Evolutionary conservation across 192 early-diverging fungal genomes (phyloP), one percentile per base, ranked within the genome.

Genomic region (Obelidium mucronatum): DNA sequence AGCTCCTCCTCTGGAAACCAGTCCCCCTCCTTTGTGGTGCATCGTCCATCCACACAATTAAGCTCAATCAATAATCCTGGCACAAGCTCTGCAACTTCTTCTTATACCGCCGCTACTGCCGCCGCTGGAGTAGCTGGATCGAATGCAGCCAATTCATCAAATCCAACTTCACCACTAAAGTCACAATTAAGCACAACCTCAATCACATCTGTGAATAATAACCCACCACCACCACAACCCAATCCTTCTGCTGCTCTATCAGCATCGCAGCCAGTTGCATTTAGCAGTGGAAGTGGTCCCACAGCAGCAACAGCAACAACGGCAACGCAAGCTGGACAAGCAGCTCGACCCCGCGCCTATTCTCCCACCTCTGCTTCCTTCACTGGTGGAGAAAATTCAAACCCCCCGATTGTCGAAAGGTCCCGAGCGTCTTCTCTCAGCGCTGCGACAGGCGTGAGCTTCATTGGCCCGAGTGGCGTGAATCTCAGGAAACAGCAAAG

Each of bases 341-440:
- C n/a, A n/a, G n/a, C n/a, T n/a, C n/a, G n/a, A n/a, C n/a, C n/a
- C n/a, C n/a, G n/a, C n/a, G n/a, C n/a, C n/a, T n/a, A n/a, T n/a
- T n/a, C n/a, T n/a, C n/a, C n/a, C n/a, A n/a, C n/a, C n/a, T n/a
- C n/a, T n/a, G n/a, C n/a, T n/a, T n/a, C n/a, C n/a, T n/a, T n/a
- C n/a, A n/a, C n/a, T n/a, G n/a, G n/a, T n/a, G n/a, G n/a, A n/a
- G n/a, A n/a, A n/a, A n/a, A n/a, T n/a, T n/a, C n/a, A n/a, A n/a
- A n/a, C n/a, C n/a, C n/a, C n/a, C n/a, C n/a, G n/a, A n/a, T n/a
- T 65, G 19, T 36, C 13, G 44, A 39, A 19, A 52, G 70, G 15
- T 60, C 72, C 1, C 35, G 72, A 17, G 69, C 69, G 19, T 72
- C 69, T 19, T 72, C 69, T 8, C 36, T 72, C 17, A 72, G 54